Percentiles rank a stretch among this genome's conserved stretches.
These are phyloP conservation scores for Scalesia atractyloides DNA, from an alignment of 129 eudicot species.

Conservation along the genomic window DNA sequence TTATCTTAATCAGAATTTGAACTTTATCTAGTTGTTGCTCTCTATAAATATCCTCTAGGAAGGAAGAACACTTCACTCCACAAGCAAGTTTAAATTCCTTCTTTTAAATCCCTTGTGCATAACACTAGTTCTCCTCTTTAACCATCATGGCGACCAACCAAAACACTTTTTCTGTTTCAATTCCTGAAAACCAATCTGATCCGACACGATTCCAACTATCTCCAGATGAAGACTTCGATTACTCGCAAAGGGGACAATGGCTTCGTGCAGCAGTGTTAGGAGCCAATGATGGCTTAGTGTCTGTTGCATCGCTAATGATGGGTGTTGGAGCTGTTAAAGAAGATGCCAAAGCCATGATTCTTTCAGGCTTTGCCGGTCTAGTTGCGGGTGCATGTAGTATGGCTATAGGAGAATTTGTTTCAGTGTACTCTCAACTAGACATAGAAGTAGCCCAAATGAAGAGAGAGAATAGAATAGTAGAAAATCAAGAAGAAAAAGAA, in stretches of 20 bases:
- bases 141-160: slow-evolving; percentile 26
- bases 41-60: slow-evolving; percentile 32
- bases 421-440: slow-evolving; percentile 36
- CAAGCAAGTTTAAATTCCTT: slow-evolving; percentile 15
- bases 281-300: slow-evolving; percentile 39
- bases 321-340: slow-evolving; percentile 43
- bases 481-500: slow-evolving; percentile 12
- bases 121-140: not conserved
- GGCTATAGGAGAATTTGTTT: slow-evolving; percentile 39
- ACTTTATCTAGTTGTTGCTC: not conserved
- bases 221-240: slow-evolving; percentile 20
- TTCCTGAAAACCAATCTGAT: not conserved
- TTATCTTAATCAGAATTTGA: not conserved
- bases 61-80: slow-evolving; percentile 20
- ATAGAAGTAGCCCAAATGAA: slow-evolving; percentile 33
- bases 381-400: slow-evolving; percentile 45
- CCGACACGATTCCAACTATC: slow-evolving; percentile 3
- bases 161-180: slow-evolving; percentile 4
- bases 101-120: not conserved
- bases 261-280: slow-evolving; percentile 43
- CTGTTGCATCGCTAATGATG: slow-evolving; percentile 38
- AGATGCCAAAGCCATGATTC: slow-evolving; percentile 33
- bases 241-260: slow-evolving; percentile 43
- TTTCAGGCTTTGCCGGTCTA: slow-evolving; percentile 32
- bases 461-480: slow-evolving; percentile 13